Evolutionary conservation across 257 asterid genomes (phyloP).

Genomic region (Rehmannia glutinosa): DNA sequence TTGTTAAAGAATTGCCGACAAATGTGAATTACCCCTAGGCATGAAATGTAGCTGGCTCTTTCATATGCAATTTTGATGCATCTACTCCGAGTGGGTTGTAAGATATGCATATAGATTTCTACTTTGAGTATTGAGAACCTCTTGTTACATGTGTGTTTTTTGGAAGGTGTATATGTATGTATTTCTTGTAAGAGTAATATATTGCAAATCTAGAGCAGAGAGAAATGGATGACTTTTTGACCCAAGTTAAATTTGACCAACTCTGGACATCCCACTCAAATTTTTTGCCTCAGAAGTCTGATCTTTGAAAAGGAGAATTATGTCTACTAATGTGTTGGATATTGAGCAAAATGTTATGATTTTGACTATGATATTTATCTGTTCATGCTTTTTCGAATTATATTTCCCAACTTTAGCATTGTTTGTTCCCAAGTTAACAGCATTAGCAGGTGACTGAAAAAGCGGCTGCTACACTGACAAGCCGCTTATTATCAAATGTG

Average conservation of each 20-base stretch:
- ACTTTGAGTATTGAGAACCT: not conserved
- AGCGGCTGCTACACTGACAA: too few species aligned
- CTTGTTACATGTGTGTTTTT: not conserved
- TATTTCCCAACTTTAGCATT: not conserved
- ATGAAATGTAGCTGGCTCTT: constrained; percentile 4
- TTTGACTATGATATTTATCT: not conserved
- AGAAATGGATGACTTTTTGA: too few species aligned
- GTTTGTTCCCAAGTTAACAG: too few species aligned
- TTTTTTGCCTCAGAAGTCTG: not conserved
- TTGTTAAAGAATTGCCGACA: not conserved
- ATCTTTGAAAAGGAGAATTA: not conserved
- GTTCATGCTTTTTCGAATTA: too few species aligned
- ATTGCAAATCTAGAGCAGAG: not conserved
- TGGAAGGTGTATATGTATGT: not conserved
- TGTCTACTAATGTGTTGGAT: not conserved
- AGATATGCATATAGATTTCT: constrained; percentile 1
- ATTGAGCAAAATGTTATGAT: not conserved
- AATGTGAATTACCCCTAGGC: not conserved
- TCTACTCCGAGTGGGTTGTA: not conserved
- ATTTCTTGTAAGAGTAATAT: not conserved
- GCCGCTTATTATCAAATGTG: too few species aligned
- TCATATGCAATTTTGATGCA: not conserved
- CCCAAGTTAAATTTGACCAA: not conserved
- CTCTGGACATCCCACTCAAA: not conserved
- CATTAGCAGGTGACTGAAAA: too few species aligned